phyloP scores from a whole-genome alignment of 495 filamentous ascomycete genomes.

The Lasiosphaeria ovina region DNA sequence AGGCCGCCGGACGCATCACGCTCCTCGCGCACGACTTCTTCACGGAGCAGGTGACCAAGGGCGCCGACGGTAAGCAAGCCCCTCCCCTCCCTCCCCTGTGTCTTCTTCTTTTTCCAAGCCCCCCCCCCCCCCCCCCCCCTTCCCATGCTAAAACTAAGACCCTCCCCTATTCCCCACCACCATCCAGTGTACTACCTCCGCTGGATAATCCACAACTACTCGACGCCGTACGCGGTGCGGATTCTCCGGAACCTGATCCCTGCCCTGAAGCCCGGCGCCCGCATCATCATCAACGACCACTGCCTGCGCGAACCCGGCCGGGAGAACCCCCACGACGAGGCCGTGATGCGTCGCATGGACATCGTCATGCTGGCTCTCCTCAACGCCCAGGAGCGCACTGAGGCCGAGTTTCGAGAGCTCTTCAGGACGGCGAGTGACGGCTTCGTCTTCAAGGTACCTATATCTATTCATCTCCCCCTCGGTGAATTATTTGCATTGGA shows the following conservation, averaged over 20 bases:
- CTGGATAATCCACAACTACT: slow-evolving; percentile 60
- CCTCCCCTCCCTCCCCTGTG: not conserved
- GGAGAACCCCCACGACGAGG: slow-evolving; percentile 50
- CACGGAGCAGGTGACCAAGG: slow-evolving; percentile 49
- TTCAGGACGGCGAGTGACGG: slow-evolving; percentile 45
- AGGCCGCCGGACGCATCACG: slow-evolving; percentile 41
- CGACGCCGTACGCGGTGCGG: slow-evolving; percentile 54
- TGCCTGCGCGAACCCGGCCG: slow-evolving; percentile 45
- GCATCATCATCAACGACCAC: slow-evolving; percentile 53
- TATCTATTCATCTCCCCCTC: not conserved
- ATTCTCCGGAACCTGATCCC: slow-evolving; percentile 54
- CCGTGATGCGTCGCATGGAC: slow-evolving; percentile 54
- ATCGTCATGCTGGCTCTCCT: slow-evolving; percentile 54
- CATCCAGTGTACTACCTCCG: slow-evolving; percentile 52
- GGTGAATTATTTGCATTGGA: not conserved
- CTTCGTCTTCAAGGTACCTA: slow-evolving; percentile 43
- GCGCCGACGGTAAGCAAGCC: slow-evolving; percentile 42
- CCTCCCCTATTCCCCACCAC: too few species aligned
- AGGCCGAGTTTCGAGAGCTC: slow-evolving; percentile 46
- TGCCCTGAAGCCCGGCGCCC: slow-evolving; percentile 53
- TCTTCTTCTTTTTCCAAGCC: not conserved
- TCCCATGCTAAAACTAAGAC: not conserved
- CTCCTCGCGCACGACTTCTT: slow-evolving; percentile 57
- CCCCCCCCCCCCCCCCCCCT: too few species aligned
- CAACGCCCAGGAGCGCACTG: slow-evolving; percentile 54